phyloP scores from a whole-genome alignment of 2,329 filamentous ascomycete genomes.

The Trichoderma atroviride region DNA sequence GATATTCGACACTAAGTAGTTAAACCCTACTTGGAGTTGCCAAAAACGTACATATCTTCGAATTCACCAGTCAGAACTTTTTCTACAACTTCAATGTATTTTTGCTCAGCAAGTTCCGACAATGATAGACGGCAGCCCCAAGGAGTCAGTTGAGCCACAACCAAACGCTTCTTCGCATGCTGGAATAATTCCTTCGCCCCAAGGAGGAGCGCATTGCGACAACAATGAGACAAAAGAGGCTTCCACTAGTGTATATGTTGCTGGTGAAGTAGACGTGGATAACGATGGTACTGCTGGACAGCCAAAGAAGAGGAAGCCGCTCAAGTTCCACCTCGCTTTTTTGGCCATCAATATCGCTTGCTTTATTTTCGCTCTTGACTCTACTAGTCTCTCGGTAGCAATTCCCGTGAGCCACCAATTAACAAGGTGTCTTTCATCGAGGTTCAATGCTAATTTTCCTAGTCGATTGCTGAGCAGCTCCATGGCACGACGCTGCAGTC shows the following conservation, averaged over 20 bases:
- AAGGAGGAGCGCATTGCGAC: background rate
- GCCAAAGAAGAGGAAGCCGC: background rate
- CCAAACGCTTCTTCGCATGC: background rate
- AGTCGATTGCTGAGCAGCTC: constrained; percentile 52
- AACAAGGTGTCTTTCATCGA: background rate
- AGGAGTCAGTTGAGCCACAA: background rate
- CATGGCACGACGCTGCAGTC: constrained; percentile 61
- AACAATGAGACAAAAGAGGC: background rate
- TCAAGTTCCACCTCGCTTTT: background rate
- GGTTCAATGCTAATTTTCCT: background rate
- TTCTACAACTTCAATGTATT: background rate
- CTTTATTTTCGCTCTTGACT: background rate
- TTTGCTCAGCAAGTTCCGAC: background rate
- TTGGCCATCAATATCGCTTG: background rate
- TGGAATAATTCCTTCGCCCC: background rate
- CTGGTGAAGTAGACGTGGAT: background rate
- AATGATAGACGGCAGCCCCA: background rate
- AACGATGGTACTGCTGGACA: background rate
- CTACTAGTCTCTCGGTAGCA: background rate
- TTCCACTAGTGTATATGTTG: background rate
- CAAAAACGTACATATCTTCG: background rate
- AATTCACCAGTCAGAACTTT: background rate
- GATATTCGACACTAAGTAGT: background rate
- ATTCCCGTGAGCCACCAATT: background rate
- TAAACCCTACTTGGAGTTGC: background rate